Evolutionary conservation across 2,329 filamentous ascomycete species (phyloP).

Genomic region (Aspergillus sp.): DNA sequence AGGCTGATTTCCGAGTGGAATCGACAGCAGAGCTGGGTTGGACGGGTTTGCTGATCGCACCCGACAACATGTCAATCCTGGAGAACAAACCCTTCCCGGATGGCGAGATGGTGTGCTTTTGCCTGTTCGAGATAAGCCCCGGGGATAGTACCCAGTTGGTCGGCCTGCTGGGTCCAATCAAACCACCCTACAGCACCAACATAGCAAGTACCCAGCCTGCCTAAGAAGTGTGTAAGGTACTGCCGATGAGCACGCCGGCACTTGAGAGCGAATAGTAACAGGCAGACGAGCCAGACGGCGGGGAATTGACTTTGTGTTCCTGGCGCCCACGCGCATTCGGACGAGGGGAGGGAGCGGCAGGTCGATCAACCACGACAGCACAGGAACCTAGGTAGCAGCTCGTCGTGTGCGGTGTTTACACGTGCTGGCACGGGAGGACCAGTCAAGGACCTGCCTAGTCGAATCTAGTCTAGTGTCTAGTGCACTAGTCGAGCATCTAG

Average conservation of each 20-base stretch:
- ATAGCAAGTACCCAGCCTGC: too few relatives aligned
- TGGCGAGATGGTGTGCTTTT: neutral
- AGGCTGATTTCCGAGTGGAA: too few relatives aligned
- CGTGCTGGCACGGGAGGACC: neutral
- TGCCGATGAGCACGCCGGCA: neutral
- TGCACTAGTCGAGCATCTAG: too few relatives aligned
- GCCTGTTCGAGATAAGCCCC: neutral
- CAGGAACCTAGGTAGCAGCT: neutral
- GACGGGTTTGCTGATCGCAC: neutral
- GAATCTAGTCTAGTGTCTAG: too few relatives aligned
- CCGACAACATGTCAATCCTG: neutral
- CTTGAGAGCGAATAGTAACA: neutral
- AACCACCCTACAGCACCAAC: too few relatives aligned
- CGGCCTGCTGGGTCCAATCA: neutral
- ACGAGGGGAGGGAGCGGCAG: neutral
- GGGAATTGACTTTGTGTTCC: neutral
- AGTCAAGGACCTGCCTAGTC: too few relatives aligned
- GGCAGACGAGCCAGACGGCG: neutral
- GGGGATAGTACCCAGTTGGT: neutral
- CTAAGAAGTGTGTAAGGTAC: too few relatives aligned
- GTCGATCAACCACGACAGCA: neutral
- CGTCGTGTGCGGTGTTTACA: neutral
- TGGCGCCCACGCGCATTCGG: neutral
- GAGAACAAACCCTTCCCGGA: neutral
- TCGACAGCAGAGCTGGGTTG: neutral